Evolutionary conservation across 2,329 filamentous ascomycete genomes (phyloP), one percentile per base, ranked within the genome.

Genomic region (Trichoderma oligosporum): DNA sequence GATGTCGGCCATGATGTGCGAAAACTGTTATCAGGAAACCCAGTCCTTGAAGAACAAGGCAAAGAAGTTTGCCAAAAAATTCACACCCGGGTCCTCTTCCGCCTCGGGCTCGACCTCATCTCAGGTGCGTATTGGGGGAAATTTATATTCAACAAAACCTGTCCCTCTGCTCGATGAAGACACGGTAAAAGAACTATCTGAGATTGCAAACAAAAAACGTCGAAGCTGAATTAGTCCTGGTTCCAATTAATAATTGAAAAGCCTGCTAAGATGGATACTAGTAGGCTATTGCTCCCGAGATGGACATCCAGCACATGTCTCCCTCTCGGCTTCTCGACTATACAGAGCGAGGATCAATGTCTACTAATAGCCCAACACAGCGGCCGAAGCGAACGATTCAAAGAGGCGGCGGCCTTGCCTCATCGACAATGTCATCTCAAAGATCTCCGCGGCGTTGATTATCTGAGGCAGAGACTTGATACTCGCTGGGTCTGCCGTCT

Each of bases 1-100:
- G n/a, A 44, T 55, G 39, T 44, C 39, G 8, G 25, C 42, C 14
- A 22, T 41, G 7, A 41, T 49, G 27, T 57, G 54, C 38, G 38
- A 49, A 11, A 49, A 33, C 7, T 57, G 54, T 7, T 56, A 48
- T 14, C 24, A 41, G 9, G 35, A 25, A 31, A 41, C 44, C 5
- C 52, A 55, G 6, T 18, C 53, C 4, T 16, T 56, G 18, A 48
- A 41, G 44, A 24, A 48, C 35, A 56, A 48, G 25, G 53, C 53
- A 39, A 56, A 56, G 25, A 14, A 56, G 11, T 41, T 41, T 18
- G 53, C 53, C 24, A 47, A 31, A 41, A 56, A 41, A n/a, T 31
- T 48, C 11, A 41, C 35, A 1, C 33, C 33, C 16, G 42, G 42
- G 3, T 25, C 42, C 6, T 39, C 35, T n/a, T n/a, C n/a, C n/a